These are phyloP conservation scores for Galerina sulciceps DNA, from an alignment of 768 basidiomycete genomes.

Conservation along the genomic window DNA sequence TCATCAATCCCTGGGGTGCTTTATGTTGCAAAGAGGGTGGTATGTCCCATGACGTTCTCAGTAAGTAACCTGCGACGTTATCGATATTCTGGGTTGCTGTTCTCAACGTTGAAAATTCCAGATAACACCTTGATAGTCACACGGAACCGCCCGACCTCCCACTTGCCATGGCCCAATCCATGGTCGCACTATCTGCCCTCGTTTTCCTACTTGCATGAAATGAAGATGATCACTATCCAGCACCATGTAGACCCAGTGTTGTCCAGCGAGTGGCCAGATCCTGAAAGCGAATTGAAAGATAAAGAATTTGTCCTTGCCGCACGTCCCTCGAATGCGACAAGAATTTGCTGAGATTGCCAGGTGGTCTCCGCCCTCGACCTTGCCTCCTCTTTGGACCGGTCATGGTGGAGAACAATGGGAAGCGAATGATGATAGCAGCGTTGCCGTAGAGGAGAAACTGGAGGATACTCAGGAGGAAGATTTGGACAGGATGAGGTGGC, in stretches of 20 bases:
- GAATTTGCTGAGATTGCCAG: neutral
- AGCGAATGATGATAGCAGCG: neutral
- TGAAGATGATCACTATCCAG: neutral
- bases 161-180: constrained; percentile 3
- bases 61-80: too few species aligned
- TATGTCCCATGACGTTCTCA: too few species aligned
- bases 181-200: constrained; percentile 2
- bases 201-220: neutral
- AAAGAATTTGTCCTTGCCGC: constrained; percentile 4
- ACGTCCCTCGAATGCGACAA: neutral
- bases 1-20: too few species aligned
- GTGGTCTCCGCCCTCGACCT: neutral
- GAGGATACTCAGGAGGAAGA: neutral
- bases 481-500: neutral
- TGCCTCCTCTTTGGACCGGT: neutral
- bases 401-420: neutral
- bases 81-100: too few species aligned
- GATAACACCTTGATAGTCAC: neutral
- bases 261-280: constrained; percentile 1
- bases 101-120: neutral
- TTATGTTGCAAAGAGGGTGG: too few species aligned
- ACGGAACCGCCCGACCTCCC: neutral
- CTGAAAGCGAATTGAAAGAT: constrained; percentile 2
- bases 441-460: neutral
- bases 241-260: neutral